phyloP scores from a whole-genome alignment of 495 filamentous ascomycete genomes.

The Trichoderma orchidacearum region DNA sequence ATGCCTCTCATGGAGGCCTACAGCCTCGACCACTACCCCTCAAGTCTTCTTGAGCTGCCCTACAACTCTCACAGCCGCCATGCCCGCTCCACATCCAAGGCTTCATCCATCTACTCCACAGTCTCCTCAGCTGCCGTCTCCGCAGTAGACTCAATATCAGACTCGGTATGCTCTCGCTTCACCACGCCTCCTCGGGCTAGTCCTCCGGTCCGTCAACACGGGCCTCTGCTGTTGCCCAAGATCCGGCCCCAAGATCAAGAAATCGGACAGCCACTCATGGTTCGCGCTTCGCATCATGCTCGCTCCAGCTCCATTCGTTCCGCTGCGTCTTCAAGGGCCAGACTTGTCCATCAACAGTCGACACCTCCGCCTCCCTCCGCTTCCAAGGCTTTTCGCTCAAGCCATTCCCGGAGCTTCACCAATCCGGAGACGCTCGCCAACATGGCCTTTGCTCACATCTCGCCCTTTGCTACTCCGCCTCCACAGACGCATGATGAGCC shows the following conservation, averaged over 20 bases:
- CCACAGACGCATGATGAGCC: slow-evolving; percentile 12
- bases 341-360: not conserved
- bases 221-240: slow-evolving; percentile 72
- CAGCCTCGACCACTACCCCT: not conserved
- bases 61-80: slow-evolving; percentile 26
- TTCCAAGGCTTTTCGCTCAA: slow-evolving; percentile 11
- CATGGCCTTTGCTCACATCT: slow-evolving; percentile 29
- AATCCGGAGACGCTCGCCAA: slow-evolving; percentile 44
- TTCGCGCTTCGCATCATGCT: slow-evolving; percentile 14
- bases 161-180: slow-evolving; percentile 46
- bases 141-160: slow-evolving; percentile 65
- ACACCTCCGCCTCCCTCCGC: slow-evolving; percentile 7
- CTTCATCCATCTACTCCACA: slow-evolving; percentile 29
- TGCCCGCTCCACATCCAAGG: slow-evolving; percentile 37
- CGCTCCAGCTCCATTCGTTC: slow-evolving; percentile 16
- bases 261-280: slow-evolving; percentile 30
- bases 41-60: slow-evolving; percentile 27
- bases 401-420: slow-evolving; percentile 51
- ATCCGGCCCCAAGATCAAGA: slow-evolving; percentile 76
- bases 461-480: slow-evolving; percentile 2
- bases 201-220: slow-evolving; percentile 67
- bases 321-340: not conserved
- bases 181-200: slow-evolving; percentile 53
- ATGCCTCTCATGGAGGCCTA: not conserved
- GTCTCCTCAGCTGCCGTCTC: slow-evolving; percentile 27